Evolutionary conservation across 2,329 filamentous ascomycete species (phyloP), one percentile per base, ranked within the genome.

Genomic region (Thelonectria olida): DNA sequence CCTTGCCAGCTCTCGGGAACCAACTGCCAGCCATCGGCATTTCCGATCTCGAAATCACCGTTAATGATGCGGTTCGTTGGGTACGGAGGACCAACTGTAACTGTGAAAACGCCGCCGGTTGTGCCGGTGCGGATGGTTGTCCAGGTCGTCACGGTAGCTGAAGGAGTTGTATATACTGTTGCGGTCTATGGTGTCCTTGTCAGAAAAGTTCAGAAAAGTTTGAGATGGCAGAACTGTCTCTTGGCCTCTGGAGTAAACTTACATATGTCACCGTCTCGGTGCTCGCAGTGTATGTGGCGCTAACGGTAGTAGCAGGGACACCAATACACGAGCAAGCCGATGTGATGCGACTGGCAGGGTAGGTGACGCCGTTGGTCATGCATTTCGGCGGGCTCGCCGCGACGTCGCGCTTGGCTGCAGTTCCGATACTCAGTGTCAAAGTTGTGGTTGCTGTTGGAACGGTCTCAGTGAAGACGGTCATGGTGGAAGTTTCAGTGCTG

Each of bases 261-360:
- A 63, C 61, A 6, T 57, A 15, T 9, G 61, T 61, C 7, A 63
- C 58, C 1, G 53, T 61, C 44, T 57, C 53, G 4, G 44, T 63
- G 38, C 52, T 49, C 10, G 34, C 57, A 7, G 15, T 63, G 19
- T 62, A 44, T 1, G 67, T 67, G 25, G 52, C 25, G 28, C 60
- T 69, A 22, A 70, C 17, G 2, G 67, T 70, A 17, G 47, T 19
- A 17, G 63, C 65, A 1, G 69, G 65, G 1, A 70, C 67, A 17
- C 64, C 59, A 25, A 71, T 71, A 52, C 69, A 71, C 9, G 63
- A 61, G 23, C 69, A 71, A 13, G 65, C 69, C 13, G 66, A 69
- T 9, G 67, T 68, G 48, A 71, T 68, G 4, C 67, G 67, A n/a
- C 65, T 66, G 8, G 65, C 63, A 50, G 67, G 62, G 20, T 69